Conservation (phyloP, 225 moss, liverwort and hornwort genomes). For the Sphagnum tenellum region DNA sequence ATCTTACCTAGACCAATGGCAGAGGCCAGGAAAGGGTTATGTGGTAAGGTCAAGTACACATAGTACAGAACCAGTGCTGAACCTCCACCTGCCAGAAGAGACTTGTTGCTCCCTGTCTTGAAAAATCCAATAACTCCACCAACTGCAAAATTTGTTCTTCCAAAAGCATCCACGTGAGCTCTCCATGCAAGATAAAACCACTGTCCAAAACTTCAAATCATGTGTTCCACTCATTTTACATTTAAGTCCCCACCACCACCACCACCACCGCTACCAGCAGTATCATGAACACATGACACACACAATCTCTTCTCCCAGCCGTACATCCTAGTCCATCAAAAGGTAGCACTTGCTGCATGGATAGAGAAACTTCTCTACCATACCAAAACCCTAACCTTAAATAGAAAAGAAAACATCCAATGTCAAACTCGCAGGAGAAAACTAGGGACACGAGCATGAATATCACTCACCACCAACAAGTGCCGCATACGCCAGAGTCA, state of each 20-base stretch:
- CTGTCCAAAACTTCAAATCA: no score
- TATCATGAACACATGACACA: neutral
- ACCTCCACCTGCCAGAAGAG: slow-evolving; percentile 58
- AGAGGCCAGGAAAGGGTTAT: slow-evolving; percentile 66
- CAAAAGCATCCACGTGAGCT: no score
- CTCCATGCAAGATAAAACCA: no score
- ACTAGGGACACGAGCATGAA: neutral
- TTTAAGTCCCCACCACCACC: neutral
- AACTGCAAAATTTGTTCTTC: slow-evolving; percentile 23
- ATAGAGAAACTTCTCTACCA: neutral
- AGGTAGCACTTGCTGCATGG: no score
- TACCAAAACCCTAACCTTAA: neutral
- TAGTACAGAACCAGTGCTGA: slow-evolving; percentile 57
- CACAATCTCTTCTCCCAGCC: no score
- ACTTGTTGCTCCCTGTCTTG: slow-evolving; percentile 63
- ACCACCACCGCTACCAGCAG: neutral
- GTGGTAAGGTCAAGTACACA: slow-evolving; percentile 65
- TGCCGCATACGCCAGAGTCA: slow-evolving; percentile 76
- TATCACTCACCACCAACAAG: slow-evolving; percentile 67
- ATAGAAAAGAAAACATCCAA: neutral
- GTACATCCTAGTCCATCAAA: no score
- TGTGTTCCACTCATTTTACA: no score
- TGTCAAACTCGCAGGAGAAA: no score
- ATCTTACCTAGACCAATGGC: slow-evolving; percentile 72
- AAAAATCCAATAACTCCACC: slow-evolving; percentile 79